Percentiles rank a stretch among this genome's conserved stretches.
Evolutionary conservation across 345 rosid species (phyloP).

Genomic region (Ceriops tagal): DNA sequence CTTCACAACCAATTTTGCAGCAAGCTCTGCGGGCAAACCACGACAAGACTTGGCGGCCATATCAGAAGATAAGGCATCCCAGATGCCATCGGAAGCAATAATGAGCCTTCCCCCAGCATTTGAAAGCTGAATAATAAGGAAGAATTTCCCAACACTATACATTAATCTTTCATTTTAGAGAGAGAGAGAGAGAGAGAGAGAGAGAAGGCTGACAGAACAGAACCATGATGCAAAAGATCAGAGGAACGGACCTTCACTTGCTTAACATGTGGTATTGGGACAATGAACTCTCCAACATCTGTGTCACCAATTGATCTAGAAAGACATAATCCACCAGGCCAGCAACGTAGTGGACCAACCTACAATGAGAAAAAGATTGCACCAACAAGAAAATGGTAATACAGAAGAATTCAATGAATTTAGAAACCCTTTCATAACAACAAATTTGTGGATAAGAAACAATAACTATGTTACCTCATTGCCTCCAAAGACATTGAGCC

Average conservation of each 20-base stretch:
- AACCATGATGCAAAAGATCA: not conserved
- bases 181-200: not conserved
- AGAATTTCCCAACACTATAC: constrained; percentile 12
- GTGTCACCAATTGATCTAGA: constrained; percentile 99
- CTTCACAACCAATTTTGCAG: constrained; percentile 97
- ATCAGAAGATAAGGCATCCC: constrained; percentile 95
- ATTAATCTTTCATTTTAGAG: not conserved
- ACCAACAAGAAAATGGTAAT: constrained; percentile 1
- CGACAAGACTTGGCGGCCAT: constrained; percentile 92
- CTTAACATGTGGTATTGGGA: constrained; percentile 96
- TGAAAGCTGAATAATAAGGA: constrained; percentile 56
- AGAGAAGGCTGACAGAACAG: not conserved
- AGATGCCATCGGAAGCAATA: constrained; percentile 98
- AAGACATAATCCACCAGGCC: constrained; percentile 99
- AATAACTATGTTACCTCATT: constrained; percentile 61
- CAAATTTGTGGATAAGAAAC: constrained; percentile 8
- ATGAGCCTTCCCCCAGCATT: constrained; percentile 92
- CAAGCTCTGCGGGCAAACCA: constrained; percentile 94
- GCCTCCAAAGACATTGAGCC: constrained; percentile 93
- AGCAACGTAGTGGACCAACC: constrained; percentile 99
- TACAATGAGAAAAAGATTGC: constrained; percentile 23
- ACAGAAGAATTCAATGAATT: not conserved
- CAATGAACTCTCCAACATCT: constrained; percentile 97
- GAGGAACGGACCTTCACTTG: constrained; percentile 81
- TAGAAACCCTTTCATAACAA: not conserved